phyloP scores from a whole-genome alignment of 441 rosid species.

The Capsella rubella region DNA sequence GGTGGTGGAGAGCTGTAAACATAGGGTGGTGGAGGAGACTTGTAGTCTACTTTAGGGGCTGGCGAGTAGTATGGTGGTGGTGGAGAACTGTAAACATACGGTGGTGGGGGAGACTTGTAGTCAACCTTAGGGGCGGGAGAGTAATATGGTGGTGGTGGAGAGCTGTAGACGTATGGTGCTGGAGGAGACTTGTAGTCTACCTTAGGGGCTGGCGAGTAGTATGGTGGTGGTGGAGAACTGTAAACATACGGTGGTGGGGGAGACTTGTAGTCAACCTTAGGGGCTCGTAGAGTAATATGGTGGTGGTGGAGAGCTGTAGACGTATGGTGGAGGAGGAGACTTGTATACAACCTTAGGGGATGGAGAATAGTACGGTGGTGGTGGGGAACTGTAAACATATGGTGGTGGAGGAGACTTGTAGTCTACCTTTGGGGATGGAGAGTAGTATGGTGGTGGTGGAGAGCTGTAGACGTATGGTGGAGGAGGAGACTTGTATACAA shows the following conservation, averaged over 20 bases:
- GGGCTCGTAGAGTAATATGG: not conserved
- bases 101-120: not conserved
- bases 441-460: not conserved
- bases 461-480: not conserved
- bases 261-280: not conserved
- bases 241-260: not conserved
- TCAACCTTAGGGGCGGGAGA: not conserved
- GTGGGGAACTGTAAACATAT: not conserved
- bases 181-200: not conserved
- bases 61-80: conserved; percentile 3
- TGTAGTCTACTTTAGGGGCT: not conserved
- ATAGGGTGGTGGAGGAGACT: not conserved
- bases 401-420: conserved; percentile 18
- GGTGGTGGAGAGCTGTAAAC: not conserved
- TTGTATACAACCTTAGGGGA: not conserved
- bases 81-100: not conserved
- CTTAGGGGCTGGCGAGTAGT: not conserved
- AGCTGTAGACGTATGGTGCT: not conserved
- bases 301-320: not conserved
- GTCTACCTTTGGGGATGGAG: not conserved
- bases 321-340: not conserved
- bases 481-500: not conserved
- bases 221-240: not conserved
- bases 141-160: conserved; percentile 8
- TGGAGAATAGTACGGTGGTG: not conserved